Percentiles rank a stretch among this genome's conserved stretches.
These are phyloP conservation scores for Penicillium chermesinum DNA, from an alignment of 495 filamentous ascomycete species.

Conservation along the genomic window DNA sequence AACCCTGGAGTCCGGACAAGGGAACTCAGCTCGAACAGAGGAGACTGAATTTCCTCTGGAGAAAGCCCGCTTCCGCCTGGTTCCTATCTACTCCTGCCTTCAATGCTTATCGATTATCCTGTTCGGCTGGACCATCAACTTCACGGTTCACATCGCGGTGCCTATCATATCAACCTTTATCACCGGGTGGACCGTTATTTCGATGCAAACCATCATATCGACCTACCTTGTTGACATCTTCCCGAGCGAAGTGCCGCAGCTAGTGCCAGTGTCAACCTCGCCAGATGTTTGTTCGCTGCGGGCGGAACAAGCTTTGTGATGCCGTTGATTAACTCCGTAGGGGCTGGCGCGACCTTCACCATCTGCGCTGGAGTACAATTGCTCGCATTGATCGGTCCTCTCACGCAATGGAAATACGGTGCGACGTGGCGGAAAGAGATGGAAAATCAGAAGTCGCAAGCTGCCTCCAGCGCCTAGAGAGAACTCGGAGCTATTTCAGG, in stretches of 20 bases:
- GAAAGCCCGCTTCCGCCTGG: constrained; percentile 42
- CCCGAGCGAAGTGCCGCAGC: constrained; percentile 55
- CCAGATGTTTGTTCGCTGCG: constrained; percentile 60
- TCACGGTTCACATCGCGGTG: constrained; percentile 44
- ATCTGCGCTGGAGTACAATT: constrained; percentile 36
- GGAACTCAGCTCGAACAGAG: background rate
- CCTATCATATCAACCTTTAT: constrained; percentile 55
- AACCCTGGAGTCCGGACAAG: background rate
- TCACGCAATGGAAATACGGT: constrained; percentile 39
- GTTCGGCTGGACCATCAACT: constrained; percentile 57
- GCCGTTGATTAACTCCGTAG: constrained; percentile 57
- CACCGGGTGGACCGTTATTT: constrained; percentile 53
- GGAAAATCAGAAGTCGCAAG: background rate
- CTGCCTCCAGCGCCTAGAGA: background rate
- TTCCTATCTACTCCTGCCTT: constrained; percentile 31
- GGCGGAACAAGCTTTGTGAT: constrained; percentile 56
- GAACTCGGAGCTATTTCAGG: background rate
- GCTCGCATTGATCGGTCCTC: constrained; percentile 30
- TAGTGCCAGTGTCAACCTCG: constrained; percentile 63
- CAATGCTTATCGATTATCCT: constrained; percentile 43
- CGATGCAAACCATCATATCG: constrained; percentile 34
- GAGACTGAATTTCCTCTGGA: constrained; percentile 41
- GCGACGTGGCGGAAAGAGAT: constrained; percentile 29
- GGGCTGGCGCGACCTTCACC: constrained; percentile 39
- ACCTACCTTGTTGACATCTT: constrained; percentile 58